Evolutionary conservation across 305 asterid species (phyloP), one percentile per base, ranked within the genome.

Genomic region (Rubia tinctorum): DNA sequence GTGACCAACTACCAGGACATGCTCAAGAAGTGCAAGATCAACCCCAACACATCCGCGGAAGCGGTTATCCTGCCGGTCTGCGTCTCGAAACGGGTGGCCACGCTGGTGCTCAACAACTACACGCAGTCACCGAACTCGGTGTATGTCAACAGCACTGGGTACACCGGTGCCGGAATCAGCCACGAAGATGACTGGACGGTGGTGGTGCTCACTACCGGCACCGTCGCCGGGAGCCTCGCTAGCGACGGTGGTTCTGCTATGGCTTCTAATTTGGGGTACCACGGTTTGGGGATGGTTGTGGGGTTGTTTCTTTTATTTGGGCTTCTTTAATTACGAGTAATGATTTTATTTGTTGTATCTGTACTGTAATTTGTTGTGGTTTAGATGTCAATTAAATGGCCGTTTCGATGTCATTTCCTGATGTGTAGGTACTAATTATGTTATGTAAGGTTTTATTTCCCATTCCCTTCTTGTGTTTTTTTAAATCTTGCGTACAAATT

Each of bases 171-270:
- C 0, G 97, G 98, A 10, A 71, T 93, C 4, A 96, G 91, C 8
- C 74, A 77, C 0, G 97, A 91, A 13, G 86, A 88, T 8, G 92
- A 91, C 42, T 93, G 97, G 98, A 93, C 96, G 1, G 91, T 91
- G 5, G 27, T 91, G 6, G 92, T 93, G 40, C 62, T 93, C 70
- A 82, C 95, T 5, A 91, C 96, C 0, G 85, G 71, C 76, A 85
- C 92, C 0, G 82, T 71, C 0, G 95, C 80, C 2, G 97, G 97
- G 11, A 89, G 86, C 88, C 86, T 89, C 67, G 83, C 89, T 0
- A 84, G 80, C 70, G 71, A 70, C 22, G 87, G 79, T 20, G 27
- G 67, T 49, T 76, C 62, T 6, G 15, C 62, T 3, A 9, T 27
- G 60, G 34, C 61, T 30, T 42, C 64, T 68, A 60, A 60, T n/a